Evolutionary conservation across 306 rosid species (phyloP).

Genomic region (Medicago arabica): DNA sequence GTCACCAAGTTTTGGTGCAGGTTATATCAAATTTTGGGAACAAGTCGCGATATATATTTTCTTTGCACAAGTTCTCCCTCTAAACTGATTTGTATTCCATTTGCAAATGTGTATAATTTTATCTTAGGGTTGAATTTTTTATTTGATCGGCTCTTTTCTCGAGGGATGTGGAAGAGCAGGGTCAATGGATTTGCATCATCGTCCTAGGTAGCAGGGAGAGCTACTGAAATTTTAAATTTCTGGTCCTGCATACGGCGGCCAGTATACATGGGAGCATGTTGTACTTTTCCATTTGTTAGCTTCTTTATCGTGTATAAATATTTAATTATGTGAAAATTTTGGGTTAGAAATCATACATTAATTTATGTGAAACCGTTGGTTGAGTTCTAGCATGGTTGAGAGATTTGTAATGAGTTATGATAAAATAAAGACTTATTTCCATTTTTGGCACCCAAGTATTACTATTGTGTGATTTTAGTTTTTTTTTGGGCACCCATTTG

Average conservation of each 20-base stretch:
- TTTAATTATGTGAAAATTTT: conserved; percentile 58
- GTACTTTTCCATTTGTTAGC: conserved; percentile 56
- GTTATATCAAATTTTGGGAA: conserved; percentile 40
- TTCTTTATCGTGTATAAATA: conserved; percentile 58
- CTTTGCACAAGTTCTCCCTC: conserved; percentile 43
- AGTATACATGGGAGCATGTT: conserved; percentile 54
- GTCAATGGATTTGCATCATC: conserved; percentile 42
- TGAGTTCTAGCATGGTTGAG: conserved; percentile 4
- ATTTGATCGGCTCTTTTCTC: conserved; percentile 47
- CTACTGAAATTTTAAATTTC: conserved; percentile 41
- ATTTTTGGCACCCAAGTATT: background rate
- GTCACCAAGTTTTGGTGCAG: conserved; percentile 30
- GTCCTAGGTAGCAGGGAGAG: conserved; percentile 50
- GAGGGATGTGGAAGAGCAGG: conserved; percentile 50
- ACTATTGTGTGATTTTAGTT: background rate
- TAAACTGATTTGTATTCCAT: conserved; percentile 54
- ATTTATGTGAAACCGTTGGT: background rate
- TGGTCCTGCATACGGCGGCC: conserved; percentile 54
- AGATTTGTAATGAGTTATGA: conserved; percentile 4
- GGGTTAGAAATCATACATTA: conserved; percentile 35
- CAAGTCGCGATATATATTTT: conserved; percentile 30
- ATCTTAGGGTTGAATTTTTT: conserved; percentile 55
- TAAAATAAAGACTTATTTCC: background rate
- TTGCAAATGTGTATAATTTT: conserved; percentile 70
- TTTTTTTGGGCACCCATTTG: background rate